A percentile compares a stretch with the other conserved stretches of the same genome.
Evolutionary conservation across 2,329 filamentous ascomycete species (phyloP).

Genomic region (Colletotrichum spinosum): DNA sequence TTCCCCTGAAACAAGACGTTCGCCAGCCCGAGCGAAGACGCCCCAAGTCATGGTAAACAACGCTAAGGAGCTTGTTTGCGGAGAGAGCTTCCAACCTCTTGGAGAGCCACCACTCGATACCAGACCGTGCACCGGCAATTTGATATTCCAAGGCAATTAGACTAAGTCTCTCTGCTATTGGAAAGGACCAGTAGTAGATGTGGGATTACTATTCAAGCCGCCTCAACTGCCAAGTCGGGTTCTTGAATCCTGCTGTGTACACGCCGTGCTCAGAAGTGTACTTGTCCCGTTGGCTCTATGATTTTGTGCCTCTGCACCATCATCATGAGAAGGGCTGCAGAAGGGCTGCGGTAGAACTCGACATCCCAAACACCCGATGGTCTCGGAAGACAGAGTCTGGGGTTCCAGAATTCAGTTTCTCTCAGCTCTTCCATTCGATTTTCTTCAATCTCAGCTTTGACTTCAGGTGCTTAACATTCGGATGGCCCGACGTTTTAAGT

Average conservation of each 20-base stretch:
- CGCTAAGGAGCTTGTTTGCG: neutral
- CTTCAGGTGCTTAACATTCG: neutral
- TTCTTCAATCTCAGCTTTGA: neutral
- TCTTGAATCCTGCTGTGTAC: no score
- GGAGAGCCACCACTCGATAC: neutral
- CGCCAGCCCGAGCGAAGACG: neutral
- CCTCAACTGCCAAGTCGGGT: no score
- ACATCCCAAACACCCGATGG: neutral
- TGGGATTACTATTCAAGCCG: no score
- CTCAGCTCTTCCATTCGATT: no score
- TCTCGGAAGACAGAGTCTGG: neutral
- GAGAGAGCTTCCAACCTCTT: neutral
- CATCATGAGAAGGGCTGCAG: no score
- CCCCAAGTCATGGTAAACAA: neutral
- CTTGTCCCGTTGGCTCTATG: no score
- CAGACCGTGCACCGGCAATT: neutral
- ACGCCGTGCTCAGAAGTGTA: no score
- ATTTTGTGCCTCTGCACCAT: no score
- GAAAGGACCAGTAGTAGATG: neutral
- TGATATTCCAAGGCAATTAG: neutral
- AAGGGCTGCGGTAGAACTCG: no score
- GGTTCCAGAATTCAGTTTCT: neutral
- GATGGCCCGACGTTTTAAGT: neutral
- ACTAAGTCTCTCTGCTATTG: neutral
- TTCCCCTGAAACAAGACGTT: slow-evolving; percentile 17